Evolutionary conservation across 345 rosid genomes (phyloP).

Genomic region (Dipteronia sinensis): DNA sequence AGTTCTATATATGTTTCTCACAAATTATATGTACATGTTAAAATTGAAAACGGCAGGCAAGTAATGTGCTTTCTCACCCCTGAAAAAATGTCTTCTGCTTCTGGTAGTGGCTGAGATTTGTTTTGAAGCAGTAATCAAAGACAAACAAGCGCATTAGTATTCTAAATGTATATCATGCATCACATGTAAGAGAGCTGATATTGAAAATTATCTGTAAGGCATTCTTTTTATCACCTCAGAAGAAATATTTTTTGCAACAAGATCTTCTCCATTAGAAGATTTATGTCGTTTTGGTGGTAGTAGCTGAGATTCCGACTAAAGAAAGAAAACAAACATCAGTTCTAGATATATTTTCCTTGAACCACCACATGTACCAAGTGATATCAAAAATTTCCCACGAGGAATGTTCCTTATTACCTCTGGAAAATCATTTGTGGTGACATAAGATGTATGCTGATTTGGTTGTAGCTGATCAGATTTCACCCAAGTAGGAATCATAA

Average conservation of each 20-base stretch:
- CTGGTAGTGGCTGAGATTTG: neutral
- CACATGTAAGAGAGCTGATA: too few species aligned
- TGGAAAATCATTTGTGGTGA: neutral
- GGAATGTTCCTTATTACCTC: neutral
- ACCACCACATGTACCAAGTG: too few species aligned
- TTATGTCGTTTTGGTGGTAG: too few species aligned
- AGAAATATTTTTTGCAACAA: neutral
- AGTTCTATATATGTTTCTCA: too few species aligned
- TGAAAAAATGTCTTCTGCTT: neutral
- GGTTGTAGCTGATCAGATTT: neutral
- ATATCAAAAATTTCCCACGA: too few species aligned
- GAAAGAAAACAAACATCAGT: neutral
- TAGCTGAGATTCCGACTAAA: neutral
- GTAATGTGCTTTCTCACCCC: too few species aligned
- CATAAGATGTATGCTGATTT: neutral
- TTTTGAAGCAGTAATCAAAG: neutral
- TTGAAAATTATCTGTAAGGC: neutral
- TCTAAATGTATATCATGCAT: neutral
- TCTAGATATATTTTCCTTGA: neutral
- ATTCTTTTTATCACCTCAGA: neutral
- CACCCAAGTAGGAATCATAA: too few species aligned
- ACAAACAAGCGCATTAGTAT: too few species aligned
- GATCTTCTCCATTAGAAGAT: neutral
- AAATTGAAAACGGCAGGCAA: too few species aligned
- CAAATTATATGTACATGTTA: too few species aligned